Evolutionary conservation across 352 stramenopile species (phyloP).

Genomic region (Globisporangium cylindrosporum): DNA sequence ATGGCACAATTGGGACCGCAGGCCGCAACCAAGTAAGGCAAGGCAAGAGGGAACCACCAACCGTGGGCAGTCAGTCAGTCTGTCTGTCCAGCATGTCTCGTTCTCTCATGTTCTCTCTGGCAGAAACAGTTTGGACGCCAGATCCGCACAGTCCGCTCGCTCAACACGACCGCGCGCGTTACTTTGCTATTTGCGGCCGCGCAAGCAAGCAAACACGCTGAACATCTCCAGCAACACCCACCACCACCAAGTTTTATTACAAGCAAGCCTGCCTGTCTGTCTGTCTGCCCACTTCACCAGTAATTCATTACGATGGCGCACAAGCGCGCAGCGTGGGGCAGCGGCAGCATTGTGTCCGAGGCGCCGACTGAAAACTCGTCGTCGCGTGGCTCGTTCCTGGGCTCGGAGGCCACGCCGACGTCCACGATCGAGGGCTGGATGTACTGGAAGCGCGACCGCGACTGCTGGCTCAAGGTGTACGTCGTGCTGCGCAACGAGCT

Average conservation of each 20-base stretch:
- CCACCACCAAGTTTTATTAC: not conserved
- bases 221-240: not conserved
- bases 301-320: constrained; percentile 20
- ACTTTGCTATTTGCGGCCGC: constrained; percentile 10
- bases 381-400: constrained; percentile 28
- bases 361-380: constrained; percentile 35
- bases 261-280: not conserved
- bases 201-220: not conserved
- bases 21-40: not conserved
- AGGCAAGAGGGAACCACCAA: not conserved
- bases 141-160: constrained; percentile 3
- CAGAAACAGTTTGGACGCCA: constrained; percentile 4
- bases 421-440: constrained; percentile 58
- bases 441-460: constrained; percentile 64
- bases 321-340: constrained; percentile 24
- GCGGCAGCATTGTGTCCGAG: constrained; percentile 43
- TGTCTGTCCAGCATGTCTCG: not conserved
- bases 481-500: constrained; percentile 64
- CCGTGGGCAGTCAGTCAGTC: too few relatives aligned
- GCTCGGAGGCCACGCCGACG: constrained; percentile 18
- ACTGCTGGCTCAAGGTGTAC: constrained; percentile 80
- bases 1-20: not conserved
- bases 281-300: not conserved
- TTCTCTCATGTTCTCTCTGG: constrained; percentile 1
- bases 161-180: not conserved